Percentiles rank a stretch among this genome's conserved stretches.
phyloP scores from a whole-genome alignment of 305 asterid genomes.

The Coffea humblotiana region DNA sequence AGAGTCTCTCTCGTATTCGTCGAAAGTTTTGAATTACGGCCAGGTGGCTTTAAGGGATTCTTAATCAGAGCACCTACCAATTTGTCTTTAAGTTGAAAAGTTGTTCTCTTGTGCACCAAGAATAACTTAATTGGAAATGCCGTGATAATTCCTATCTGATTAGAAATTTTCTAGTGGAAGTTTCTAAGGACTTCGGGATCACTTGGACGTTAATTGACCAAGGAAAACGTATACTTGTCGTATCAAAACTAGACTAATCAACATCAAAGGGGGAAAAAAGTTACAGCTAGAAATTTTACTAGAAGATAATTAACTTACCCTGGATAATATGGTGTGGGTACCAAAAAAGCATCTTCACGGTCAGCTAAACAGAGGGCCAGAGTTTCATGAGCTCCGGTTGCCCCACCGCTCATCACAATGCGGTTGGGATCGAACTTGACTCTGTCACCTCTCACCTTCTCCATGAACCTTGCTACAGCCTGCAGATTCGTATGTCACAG shows the following conservation, averaged over 20 bases:
- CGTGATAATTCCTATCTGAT: background rate
- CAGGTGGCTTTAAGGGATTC: background rate
- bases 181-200: background rate
- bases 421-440: conserved; percentile 59
- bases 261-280: no score
- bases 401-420: conserved; percentile 82
- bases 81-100: background rate
- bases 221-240: background rate
- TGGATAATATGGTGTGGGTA: conserved; percentile 80
- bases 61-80: conserved; percentile 4
- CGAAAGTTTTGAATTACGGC: conserved; percentile 10
- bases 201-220: background rate
- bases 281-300: background rate
- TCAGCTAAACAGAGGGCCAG: conserved; percentile 76
- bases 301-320: conserved; percentile 34
- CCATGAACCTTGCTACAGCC: conserved; percentile 84
- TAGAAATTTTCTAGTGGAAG: background rate
- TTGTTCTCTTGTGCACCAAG: background rate
- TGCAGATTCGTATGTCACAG: conserved; percentile 18
- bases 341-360: conserved; percentile 74
- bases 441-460: conserved; percentile 59
- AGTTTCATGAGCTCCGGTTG: conserved; percentile 75
- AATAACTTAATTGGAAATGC: background rate
- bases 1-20: background rate
- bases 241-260: background rate